Percentiles rank a stretch among this genome's conserved stretches.
phyloP scores from a whole-genome alignment of 1,284 basidiomycete species.

The Irpex sp. region DNA sequence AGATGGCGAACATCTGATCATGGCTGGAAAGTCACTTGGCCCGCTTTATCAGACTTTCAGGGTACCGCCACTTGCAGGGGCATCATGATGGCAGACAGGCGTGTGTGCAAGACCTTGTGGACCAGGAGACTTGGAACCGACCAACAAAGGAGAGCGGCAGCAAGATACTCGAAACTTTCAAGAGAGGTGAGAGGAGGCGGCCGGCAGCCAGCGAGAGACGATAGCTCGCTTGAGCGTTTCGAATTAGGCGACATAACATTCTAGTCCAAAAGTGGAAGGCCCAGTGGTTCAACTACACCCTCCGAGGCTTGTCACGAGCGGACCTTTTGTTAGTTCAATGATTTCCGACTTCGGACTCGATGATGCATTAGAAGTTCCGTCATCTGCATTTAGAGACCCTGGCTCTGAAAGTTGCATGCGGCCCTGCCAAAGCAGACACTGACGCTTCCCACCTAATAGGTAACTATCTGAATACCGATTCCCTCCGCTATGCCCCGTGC shows the following conservation, averaged over 20 bases:
- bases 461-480: too few relatives aligned
- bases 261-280: background rate
- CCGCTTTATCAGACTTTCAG: background rate
- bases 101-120: background rate
- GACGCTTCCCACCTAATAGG: too few relatives aligned
- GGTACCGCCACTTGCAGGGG: background rate
- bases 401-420: too few relatives aligned
- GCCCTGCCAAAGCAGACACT: too few relatives aligned
- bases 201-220: background rate
- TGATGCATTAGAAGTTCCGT: background rate
- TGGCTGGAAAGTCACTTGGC: background rate
- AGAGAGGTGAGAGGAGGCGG: background rate
- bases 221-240: background rate
- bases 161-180: background rate
- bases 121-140: background rate
- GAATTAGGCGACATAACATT: background rate
- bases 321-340: background rate
- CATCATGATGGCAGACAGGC: background rate
- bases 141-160: background rate
- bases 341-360: background rate
- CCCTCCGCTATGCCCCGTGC: too few relatives aligned
- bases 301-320: background rate
- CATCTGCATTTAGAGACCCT: too few relatives aligned
- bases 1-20: background rate
- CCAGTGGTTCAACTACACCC: background rate